Conservation (phyloP, 2,329 filamentous ascomycete species). For the Fusarium mangiferae region DNA sequence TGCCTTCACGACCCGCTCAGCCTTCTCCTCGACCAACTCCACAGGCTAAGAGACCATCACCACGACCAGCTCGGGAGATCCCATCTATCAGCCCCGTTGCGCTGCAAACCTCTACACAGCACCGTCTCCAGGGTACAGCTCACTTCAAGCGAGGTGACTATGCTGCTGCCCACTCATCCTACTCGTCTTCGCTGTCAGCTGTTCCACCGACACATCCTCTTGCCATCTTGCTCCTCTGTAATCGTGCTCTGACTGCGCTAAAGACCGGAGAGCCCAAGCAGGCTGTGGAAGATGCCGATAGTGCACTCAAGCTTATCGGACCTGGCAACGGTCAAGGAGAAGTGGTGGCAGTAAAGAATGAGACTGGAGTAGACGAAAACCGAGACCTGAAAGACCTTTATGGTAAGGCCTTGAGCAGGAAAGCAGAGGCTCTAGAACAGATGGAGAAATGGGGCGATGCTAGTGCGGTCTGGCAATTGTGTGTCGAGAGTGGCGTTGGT, state of each 20-base stretch:
- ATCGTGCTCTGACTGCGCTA: constrained; percentile 87
- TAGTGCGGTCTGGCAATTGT: constrained; percentile 79
- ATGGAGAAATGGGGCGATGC: constrained; percentile 95
- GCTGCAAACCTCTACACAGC: constrained; percentile 78
- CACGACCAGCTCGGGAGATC: constrained; percentile 65
- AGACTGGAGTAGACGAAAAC: constrained; percentile 65
- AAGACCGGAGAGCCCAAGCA: constrained; percentile 93
- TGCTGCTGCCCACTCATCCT: constrained; percentile 83
- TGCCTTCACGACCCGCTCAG: constrained; percentile 53
- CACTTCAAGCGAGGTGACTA: constrained; percentile 97
- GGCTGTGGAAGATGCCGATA: constrained; percentile 85
- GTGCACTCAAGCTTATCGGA: constrained; percentile 83
- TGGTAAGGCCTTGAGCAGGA: constrained; percentile 91
- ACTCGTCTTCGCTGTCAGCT: constrained; percentile 78
- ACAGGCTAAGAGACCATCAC: constrained; percentile 49
- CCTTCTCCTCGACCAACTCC: constrained; percentile 54
- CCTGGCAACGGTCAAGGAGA: constrained; percentile 82
- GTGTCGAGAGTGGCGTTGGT: constrained; percentile 87
- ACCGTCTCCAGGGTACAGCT: constrained; percentile 82
- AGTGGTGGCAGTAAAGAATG: constrained; percentile 73
- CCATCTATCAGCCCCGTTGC: constrained; percentile 76
- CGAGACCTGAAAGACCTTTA: constrained; percentile 95
- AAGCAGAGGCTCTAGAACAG: constrained; percentile 94
- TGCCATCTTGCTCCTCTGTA: constrained; percentile 88
- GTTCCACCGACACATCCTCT: constrained; percentile 85